phyloP scores from a whole-genome alignment of 2,329 filamentous ascomycete genomes.

The Corniculantispora saksenae region DNA sequence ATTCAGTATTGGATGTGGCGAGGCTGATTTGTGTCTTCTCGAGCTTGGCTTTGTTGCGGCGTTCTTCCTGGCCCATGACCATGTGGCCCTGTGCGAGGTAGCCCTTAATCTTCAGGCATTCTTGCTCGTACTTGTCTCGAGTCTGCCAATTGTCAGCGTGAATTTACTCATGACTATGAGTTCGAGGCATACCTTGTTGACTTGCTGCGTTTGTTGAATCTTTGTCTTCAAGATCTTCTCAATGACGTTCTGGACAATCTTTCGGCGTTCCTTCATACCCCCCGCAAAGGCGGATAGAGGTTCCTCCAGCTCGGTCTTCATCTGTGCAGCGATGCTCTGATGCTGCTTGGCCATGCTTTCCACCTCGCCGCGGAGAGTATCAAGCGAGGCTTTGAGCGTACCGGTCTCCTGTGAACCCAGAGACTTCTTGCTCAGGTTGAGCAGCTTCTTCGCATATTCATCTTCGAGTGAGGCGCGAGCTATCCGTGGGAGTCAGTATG shows the following conservation, averaged over 20 bases:
- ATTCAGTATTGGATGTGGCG: slow-evolving; percentile 86
- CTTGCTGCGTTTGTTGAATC: slow-evolving; percentile 82
- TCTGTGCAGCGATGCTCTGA: slow-evolving; percentile 84
- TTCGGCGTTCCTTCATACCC: slow-evolving; percentile 92
- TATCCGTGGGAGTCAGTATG: slow-evolving; percentile 32
- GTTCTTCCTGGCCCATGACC: slow-evolving; percentile 99
- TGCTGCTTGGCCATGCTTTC: slow-evolving; percentile 95
- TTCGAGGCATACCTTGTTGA: slow-evolving; percentile 74
- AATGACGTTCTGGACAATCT: slow-evolving; percentile 92
- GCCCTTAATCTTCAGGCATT: slow-evolving; percentile 96
- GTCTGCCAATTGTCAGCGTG: slow-evolving; percentile 53
- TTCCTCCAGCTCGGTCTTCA: slow-evolving; percentile 95
- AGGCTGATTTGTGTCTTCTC: slow-evolving; percentile 98
- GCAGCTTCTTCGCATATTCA: slow-evolving; percentile 87
- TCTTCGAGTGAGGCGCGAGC: slow-evolving; percentile 94
- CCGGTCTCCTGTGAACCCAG: slow-evolving; percentile 87
- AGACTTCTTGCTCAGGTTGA: slow-evolving; percentile 82
- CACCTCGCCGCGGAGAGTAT: slow-evolving; percentile 84
- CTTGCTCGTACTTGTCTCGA: slow-evolving; percentile 92
- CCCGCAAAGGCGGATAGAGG: slow-evolving; percentile 88
- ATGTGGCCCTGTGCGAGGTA: slow-evolving; percentile 98
- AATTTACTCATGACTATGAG: background rate
- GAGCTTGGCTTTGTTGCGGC: slow-evolving; percentile 97
- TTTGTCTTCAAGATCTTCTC: slow-evolving; percentile 94
- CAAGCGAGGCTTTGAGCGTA: slow-evolving; percentile 79